These are phyloP conservation scores for Pseudogymnoascus sp. DNA, from an alignment of 2,329 filamentous ascomycete genomes.

Conservation along the genomic window DNA sequence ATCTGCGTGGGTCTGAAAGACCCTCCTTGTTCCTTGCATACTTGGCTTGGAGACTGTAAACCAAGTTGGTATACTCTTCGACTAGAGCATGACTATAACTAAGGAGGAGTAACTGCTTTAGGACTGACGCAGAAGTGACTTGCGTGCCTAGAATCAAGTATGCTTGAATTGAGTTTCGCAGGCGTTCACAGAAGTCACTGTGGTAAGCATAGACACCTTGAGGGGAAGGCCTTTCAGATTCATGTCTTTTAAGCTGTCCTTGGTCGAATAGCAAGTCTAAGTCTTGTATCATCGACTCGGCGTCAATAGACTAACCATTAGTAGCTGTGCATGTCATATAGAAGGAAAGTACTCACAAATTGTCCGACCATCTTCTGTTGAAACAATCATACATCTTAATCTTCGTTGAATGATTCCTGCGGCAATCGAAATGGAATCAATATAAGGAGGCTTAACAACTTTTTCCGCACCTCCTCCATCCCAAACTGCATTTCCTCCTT, in stretches of 20 bases:
- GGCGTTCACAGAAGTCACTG: background rate
- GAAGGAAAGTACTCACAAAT: background rate
- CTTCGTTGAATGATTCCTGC: background rate
- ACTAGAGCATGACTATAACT: background rate
- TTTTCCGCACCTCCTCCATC: too few relatives aligned
- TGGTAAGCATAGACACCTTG: background rate
- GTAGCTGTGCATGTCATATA: background rate
- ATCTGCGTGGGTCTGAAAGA: background rate
- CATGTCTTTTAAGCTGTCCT: background rate
- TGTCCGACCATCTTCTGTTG: background rate
- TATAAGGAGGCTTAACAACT: background rate
- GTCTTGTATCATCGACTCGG: background rate
- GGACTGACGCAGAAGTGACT: background rate
- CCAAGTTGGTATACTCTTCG: background rate
- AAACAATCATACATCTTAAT: background rate
- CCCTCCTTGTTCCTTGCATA: background rate
- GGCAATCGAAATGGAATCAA: background rate
- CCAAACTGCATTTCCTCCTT: background rate
- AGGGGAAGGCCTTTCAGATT: background rate
- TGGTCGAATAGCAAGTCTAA: background rate
- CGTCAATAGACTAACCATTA: background rate
- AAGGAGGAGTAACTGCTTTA: background rate
- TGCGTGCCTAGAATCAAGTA: background rate
- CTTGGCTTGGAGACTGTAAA: background rate
- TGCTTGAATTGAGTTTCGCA: background rate